Base-by-base conservation (phyloP, 2,329 filamentous ascomycete genomes). In the Nemania serpens region DNA sequence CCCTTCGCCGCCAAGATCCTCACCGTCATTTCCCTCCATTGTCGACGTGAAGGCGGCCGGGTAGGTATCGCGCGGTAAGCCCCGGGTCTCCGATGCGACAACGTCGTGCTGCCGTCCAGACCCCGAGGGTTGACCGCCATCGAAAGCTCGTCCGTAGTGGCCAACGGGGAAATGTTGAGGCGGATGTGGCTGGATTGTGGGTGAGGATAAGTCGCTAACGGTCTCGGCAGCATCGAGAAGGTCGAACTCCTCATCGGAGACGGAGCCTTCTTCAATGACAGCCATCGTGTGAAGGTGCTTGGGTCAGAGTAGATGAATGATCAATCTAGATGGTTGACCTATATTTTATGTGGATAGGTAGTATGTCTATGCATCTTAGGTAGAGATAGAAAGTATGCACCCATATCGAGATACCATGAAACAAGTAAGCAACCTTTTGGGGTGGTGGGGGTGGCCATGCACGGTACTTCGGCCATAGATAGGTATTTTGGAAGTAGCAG, bases 211-310 rank as follows among this genome's bases (percentile, higher is more conserved):
- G 3, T 62, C 63, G 39, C 63, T 64, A 4, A 67, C 63, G 10
- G 65, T 46, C n/a, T 54, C 49, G 42, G 51, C 29, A 29, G 18
- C 1, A 5, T 66, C 63, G 34, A 67, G 42, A 25, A 62, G n/a
- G 29, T 62, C 61, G 36, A 64, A 64, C 11, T 67, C 65, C 4
- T 60, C 63, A 47, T 67, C 63, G 11, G 65, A 65, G 33, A 61
- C 37, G 5, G 42, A 54, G 7, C 43, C 12, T 11, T 57, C 57
- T 25, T 57, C 52, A 41, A 59, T 37, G 4, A 53, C 45, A 3
- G 34, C 55, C 64, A 66, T 65, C 12, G 20, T 41, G 37, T 34
- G 3, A 34, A 25, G 25, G 43, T 17, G 34, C 3, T 29, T 29
- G 25, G 7, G 20, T 11, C 9, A 22, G 39, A 37, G n/a, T 25